Evolutionary conservation across 2,329 filamentous ascomycete species (phyloP).

Genomic region (Orbilia oligospora): DNA sequence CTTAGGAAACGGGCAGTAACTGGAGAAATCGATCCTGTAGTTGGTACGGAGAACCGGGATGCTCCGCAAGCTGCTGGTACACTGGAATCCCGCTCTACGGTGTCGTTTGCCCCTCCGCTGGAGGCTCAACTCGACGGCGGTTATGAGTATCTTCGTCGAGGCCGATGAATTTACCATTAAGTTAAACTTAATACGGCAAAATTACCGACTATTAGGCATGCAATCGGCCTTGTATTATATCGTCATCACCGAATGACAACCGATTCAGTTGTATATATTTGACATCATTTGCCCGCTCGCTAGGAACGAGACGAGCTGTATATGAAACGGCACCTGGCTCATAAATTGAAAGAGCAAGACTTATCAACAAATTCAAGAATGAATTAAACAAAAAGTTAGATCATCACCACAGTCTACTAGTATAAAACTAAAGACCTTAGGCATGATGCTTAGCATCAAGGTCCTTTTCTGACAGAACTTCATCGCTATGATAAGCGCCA

Average conservation of each 20-base stretch:
- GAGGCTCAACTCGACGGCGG: constrained; percentile 15
- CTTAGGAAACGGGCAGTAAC: neutral
- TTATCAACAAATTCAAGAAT: neutral
- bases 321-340: neutral
- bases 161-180: neutral
- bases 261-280: constrained; percentile 12
- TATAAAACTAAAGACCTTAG: neutral
- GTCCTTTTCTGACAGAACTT: constrained; percentile 43
- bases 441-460: constrained; percentile 49
- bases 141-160: constrained; percentile 40
- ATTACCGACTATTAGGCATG: neutral
- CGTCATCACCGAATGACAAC: neutral
- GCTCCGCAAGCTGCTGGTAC: neutral
- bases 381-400: neutral
- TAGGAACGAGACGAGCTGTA: neutral
- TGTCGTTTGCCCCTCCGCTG: neutral
- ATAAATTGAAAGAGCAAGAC: neutral
- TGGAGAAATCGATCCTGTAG: neutral
- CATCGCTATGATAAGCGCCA: constrained; percentile 38
- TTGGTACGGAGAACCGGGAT: neutral
- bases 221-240: neutral
- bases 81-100: neutral
- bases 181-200: too few relatives aligned
- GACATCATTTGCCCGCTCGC: neutral
- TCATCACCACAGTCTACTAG: neutral